Evolutionary conservation across 148 eudicot genomes (phyloP), one percentile per base, ranked within the genome.

Genomic region (Limonium bicolor): DNA sequence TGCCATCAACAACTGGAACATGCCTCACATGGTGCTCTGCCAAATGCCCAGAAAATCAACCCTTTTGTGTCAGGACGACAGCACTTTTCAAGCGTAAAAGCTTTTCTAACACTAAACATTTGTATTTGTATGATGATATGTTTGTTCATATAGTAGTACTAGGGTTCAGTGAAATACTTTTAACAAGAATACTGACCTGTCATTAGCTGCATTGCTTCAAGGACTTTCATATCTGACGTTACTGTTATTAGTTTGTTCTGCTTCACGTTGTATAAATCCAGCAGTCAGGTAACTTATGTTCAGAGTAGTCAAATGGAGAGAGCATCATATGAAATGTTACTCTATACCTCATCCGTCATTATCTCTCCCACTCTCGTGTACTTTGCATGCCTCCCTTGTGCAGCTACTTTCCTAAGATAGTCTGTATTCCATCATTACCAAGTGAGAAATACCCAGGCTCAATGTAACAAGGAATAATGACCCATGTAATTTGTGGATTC

Each of bases 141-240:
- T n/a, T n/a, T n/a, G n/a, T n/a, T n/a, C n/a, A n/a, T n/a, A n/a
- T n/a, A n/a, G n/a, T n/a, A n/a, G n/a, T n/a, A n/a, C n/a, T n/a
- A n/a, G n/a, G n/a, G n/a, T n/a, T n/a, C n/a, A n/a, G n/a, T n/a
- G n/a, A n/a, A n/a, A n/a, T n/a, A n/a, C n/a, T n/a, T n/a, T n/a
- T n/a, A n/a, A n/a, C n/a, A n/a, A n/a, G n/a, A n/a, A 21, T 21
- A 2, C 18, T 43, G 46, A 76, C 96, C 96, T 67, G 90, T 61
- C 96, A 88, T 88, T 40, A 79, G 74, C 67, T 72, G 78, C 96
- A 88, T 88, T 63, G 96, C 96, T 1, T 57, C 83, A 18, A 79
- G 66, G 51, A 82, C 62, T 31, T 74, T 88, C 45, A 88, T 80
- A 61, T 87, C 80, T 10, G 88, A 88, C 50, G 74, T 63, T 42